Conservation (phyloP, 2,329 filamentous ascomycete species). For the Malbranchea zuffiana region DNA sequence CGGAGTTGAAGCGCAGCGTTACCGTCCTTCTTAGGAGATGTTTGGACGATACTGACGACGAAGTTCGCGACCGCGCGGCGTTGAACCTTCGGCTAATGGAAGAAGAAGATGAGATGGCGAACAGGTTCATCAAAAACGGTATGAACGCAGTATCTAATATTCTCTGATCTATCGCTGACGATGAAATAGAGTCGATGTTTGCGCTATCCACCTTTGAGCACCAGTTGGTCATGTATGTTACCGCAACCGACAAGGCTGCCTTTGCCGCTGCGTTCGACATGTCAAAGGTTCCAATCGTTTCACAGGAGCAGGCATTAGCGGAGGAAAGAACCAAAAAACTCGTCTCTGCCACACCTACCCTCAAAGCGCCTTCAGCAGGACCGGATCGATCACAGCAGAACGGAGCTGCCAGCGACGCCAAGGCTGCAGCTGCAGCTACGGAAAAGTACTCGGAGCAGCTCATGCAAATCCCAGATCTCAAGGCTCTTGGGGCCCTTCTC, state of each 20-base stretch:
- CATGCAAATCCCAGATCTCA: slow-evolving; percentile 79
- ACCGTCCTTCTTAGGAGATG: slow-evolving; percentile 85
- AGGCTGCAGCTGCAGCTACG: slow-evolving; percentile 65
- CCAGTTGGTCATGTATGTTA: slow-evolving; percentile 95
- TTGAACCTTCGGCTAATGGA: slow-evolving; percentile 86
- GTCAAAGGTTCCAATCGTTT: slow-evolving; percentile 80
- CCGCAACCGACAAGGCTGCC: slow-evolving; percentile 74
- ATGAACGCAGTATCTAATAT: slow-evolving; percentile 21
- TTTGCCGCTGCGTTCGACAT: slow-evolving; percentile 86
- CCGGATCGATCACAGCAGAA: slow-evolving; percentile 59
- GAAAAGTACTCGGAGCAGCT: slow-evolving; percentile 86
- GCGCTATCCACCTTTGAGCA: slow-evolving; percentile 92
- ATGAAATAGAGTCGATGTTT: slow-evolving; percentile 88
- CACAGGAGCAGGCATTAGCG: slow-evolving; percentile 87
- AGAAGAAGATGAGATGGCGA: slow-evolving; percentile 77
- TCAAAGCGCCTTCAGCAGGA: slow-evolving; percentile 81
- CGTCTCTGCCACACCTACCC: slow-evolving; percentile 77
- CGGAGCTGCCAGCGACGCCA: slow-evolving; percentile 60
- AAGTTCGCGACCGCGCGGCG: slow-evolving; percentile 90
- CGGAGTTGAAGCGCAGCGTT: slow-evolving; percentile 93
- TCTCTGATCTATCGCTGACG: slow-evolving; percentile 8
- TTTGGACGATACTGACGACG: slow-evolving; percentile 92
- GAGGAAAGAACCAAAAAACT: slow-evolving; percentile 97
- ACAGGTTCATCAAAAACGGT: slow-evolving; percentile 89
- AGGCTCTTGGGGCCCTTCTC: slow-evolving; percentile 77